Conservation (phyloP, 2,329 filamentous ascomycete genomes). For the Colletotrichum endophyticum region DNA sequence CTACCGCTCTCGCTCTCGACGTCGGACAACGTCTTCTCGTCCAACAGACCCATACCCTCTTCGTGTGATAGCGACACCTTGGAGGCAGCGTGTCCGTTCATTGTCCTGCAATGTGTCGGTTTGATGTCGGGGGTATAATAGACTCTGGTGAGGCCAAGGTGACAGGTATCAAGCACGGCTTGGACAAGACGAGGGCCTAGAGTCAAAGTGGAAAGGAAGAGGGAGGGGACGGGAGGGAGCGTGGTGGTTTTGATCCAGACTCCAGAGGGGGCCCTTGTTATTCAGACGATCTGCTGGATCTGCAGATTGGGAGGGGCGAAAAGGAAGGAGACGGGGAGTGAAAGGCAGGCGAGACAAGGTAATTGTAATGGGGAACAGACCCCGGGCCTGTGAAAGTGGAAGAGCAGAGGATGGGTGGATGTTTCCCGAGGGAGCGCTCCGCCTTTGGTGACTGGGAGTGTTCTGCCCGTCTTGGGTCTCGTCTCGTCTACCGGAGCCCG, state of each 20-base stretch:
- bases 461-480: neutral
- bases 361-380: slow-evolving; percentile 17
- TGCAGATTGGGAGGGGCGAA: slow-evolving; percentile 12
- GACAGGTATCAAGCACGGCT: neutral
- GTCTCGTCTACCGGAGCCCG: slow-evolving; percentile 13
- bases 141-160: neutral
- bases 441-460: neutral
- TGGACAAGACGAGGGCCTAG: neutral
- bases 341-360: slow-evolving; percentile 17
- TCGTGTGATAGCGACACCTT: slow-evolving; percentile 40
- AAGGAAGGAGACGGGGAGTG: slow-evolving; percentile 13
- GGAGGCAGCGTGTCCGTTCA: slow-evolving; percentile 43
- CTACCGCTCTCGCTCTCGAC: slow-evolving; percentile 45
- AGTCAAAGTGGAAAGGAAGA: neutral
- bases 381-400: neutral
- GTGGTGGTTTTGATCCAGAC: slow-evolving; percentile 7
- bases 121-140: neutral
- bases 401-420: neutral
- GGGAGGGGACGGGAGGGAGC: neutral
- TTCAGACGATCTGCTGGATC: slow-evolving; percentile 19
- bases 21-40: slow-evolving; percentile 49
- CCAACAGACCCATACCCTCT: slow-evolving; percentile 50
- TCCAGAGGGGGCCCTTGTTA: neutral
- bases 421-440: neutral
- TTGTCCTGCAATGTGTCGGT: slow-evolving; percentile 34